phyloP scores from a whole-genome alignment of 139 green algal genomes.

The Micromonas commoda region DNA sequence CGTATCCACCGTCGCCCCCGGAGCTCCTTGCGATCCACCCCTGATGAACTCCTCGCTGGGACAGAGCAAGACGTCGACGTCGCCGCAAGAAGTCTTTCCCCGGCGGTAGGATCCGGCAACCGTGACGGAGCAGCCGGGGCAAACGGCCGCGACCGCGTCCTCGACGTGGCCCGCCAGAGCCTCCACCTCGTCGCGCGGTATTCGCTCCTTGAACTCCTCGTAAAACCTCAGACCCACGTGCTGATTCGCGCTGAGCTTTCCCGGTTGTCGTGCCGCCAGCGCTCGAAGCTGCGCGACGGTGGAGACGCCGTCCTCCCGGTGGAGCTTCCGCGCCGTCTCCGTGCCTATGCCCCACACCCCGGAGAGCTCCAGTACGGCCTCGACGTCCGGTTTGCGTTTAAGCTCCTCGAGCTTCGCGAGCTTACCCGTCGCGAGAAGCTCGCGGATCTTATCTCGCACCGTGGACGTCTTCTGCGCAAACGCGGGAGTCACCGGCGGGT shows the following conservation, averaged over 20 bases:
- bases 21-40: background rate
- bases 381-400: background rate
- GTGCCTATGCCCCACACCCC: conserved; percentile 18
- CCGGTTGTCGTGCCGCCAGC: background rate
- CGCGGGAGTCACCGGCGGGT: background rate
- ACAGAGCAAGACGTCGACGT: conserved; percentile 31
- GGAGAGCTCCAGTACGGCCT: conserved; percentile 5
- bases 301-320: background rate
- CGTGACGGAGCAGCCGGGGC: background rate
- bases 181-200: conserved; percentile 23
- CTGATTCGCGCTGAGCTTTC: background rate
- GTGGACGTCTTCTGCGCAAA: background rate
- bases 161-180: background rate
- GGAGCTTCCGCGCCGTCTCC: conserved; percentile 1
- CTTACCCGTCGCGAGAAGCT: conserved; percentile 11
- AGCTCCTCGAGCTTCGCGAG: background rate
- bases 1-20: background rate
- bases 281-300: conserved; percentile 14
- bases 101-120: conserved; percentile 23
- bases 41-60: background rate
- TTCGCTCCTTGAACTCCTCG: conserved; percentile 30
- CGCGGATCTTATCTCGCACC: background rate
- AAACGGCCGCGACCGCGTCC: background rate
- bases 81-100: conserved; percentile 18
- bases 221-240: conserved; percentile 12